Evolutionary conservation across 306 rosid species (phyloP), one percentile per base, ranked within the genome.

Genomic region (Ceratonia siliqua): DNA sequence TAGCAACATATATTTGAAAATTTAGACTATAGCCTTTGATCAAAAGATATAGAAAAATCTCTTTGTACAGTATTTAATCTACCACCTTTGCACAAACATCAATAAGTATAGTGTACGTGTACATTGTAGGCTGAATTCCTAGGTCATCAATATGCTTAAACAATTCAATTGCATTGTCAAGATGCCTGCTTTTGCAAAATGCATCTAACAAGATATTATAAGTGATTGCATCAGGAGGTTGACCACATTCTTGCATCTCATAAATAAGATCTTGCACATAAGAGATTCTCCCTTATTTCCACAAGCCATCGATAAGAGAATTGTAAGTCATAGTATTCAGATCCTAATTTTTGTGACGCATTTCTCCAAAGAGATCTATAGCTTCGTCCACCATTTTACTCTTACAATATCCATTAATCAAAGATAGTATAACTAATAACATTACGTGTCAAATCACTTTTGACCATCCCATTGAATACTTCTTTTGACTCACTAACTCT

Each of bases 381-480:
- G 75, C 75, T 53, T 70, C 43, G 13, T 52, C 63, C 21, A 70
- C 20, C 17, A 49, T 52, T 15, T 27, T 17, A 28, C 15, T 17
- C 49, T 70, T 70, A 9, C n/a, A n/a, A n/a, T n/a, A n/a, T n/a
- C n/a, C 75, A 48, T 8, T 38, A 38, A 38, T 38, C 43, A 38
- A 6, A 2, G n/a, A 10, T 38, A 4, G 2, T 68, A 18, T 49
- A 46, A 32, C 27, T 28, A 2, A 68, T 5, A 14, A 46, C 59
- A 25, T n/a, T n/a, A n/a, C n/a, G n/a, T n/a, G n/a, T n/a, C n/a
- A n/a, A n/a, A n/a, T n/a, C n/a, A n/a, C n/a, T n/a, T n/a, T n/a
- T n/a, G n/a, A n/a, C n/a, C n/a, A n/a, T n/a, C n/a, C n/a, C n/a
- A n/a, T n/a, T n/a, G n/a, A n/a, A n/a, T n/a, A n/a, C n/a, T n/a